Conservation (phyloP, 331 rosid genomes). For the Quercus tomentella region DNA sequence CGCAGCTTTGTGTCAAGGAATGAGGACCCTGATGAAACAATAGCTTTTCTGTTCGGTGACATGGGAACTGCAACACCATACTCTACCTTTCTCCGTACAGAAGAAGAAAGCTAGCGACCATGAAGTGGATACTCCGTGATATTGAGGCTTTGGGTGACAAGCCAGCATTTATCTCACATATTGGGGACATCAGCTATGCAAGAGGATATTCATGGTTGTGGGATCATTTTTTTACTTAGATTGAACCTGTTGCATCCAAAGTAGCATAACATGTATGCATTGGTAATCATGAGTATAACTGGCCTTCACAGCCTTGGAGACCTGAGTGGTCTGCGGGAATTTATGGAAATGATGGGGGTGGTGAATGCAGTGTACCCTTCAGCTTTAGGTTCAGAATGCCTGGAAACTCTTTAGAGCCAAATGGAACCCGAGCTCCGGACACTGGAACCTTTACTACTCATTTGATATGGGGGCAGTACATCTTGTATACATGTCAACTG, state of each 20-base stretch:
- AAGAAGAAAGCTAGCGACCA: conserved; percentile 78
- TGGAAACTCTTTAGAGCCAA: conserved; percentile 77
- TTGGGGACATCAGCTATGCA: conserved; percentile 92
- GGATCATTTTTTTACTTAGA: conserved; percentile 73
- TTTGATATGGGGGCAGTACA: conserved; percentile 75
- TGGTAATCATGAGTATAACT: conserved; percentile 85
- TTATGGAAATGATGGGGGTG: conserved; percentile 89
- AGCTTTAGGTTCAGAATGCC: conserved; percentile 92
- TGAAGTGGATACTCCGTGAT: conserved; percentile 88
- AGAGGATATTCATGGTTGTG: conserved; percentile 88
- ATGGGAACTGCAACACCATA: conserved; percentile 86
- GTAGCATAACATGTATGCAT: conserved; percentile 88
- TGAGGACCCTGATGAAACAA: conserved; percentile 67
- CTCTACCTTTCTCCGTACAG: conserved; percentile 59
- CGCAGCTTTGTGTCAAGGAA: conserved; percentile 67
- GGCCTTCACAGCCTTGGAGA: conserved; percentile 88
- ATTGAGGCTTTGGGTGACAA: conserved; percentile 69
- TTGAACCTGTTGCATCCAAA: conserved; percentile 70
- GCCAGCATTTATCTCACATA: conserved; percentile 82
- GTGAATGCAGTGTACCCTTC: conserved; percentile 96
- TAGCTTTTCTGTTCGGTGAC: conserved; percentile 85
- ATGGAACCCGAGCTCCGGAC: conserved; percentile 56
- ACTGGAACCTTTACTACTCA: conserved; percentile 80
- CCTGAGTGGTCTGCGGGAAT: conserved; percentile 58
- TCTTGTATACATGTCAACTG: conserved; percentile 73